A percentile compares a stretch with the other conserved stretches of the same genome.
phyloP scores from a whole-genome alignment of 2,329 filamentous ascomycete genomes.

The Botrytis aclada region DNA sequence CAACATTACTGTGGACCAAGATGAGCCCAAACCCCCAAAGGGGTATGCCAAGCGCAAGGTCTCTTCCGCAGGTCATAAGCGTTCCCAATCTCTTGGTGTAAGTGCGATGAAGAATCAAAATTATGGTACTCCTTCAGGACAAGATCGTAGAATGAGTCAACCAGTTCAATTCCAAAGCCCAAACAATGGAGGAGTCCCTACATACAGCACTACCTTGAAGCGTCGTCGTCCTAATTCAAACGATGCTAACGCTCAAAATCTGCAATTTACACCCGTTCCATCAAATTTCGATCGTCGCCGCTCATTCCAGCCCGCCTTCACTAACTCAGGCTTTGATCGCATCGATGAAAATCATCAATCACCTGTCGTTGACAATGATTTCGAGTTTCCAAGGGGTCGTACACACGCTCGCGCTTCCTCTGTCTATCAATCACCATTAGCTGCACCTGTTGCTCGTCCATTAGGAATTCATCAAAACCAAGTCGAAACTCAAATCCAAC shows the following conservation, averaged over 20 bases:
- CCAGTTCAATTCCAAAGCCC: background rate
- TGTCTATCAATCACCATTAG: slow-evolving; percentile 27
- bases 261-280: slow-evolving; percentile 7
- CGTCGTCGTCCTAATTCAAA: slow-evolving; percentile 25
- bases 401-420: slow-evolving; percentile 21
- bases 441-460: slow-evolving; percentile 25
- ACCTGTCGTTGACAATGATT: background rate
- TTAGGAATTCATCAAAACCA: slow-evolving; percentile 13
- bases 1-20: slow-evolving; percentile 36
- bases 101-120: background rate
- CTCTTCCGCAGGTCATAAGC: slow-evolving; percentile 29
- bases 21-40: slow-evolving; percentile 35
- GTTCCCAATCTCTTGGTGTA: slow-evolving; percentile 37
- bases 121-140: slow-evolving; percentile 19
- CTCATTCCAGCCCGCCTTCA: slow-evolving; percentile 8
- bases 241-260: slow-evolving; percentile 12
- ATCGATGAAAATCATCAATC: slow-evolving; percentile 18
- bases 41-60: slow-evolving; percentile 30
- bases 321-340: background rate
- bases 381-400: slow-evolving; percentile 7
- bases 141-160: slow-evolving; percentile 27
- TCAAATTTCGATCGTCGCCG: background rate
- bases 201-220: slow-evolving; percentile 25
- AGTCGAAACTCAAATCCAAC: background rate
- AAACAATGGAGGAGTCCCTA: slow-evolving; percentile 20